Evolutionary conservation across 305 asterid species (phyloP), one percentile per base, ranked within the genome.

Genomic region (Fraxinus angustifolia): DNA sequence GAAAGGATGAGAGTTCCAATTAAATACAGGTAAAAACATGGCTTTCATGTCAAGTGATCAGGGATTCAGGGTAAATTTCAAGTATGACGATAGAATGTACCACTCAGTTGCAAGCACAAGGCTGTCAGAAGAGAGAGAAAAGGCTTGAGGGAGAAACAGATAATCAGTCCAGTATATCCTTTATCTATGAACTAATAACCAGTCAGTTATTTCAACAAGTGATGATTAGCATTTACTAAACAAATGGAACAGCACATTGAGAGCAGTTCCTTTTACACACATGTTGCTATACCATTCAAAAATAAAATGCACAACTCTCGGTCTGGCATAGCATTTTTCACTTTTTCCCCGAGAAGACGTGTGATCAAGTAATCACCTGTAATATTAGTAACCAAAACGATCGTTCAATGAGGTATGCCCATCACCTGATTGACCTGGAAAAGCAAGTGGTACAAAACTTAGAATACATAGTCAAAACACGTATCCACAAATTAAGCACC

Each of bases 371-470:
- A 48, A 48, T 21, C 78, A 48, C 73, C 17, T 31, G 19, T 53
- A 53, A 40, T 70, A 28, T 89, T 75, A 95, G 87, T 96, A 96
- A 62, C 98, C 99, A 78, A 88, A 87, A 31, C 97, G 97, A 80
- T 96, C 99, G 80, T 96, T 96, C 83, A 96, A 83, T 0, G 98
- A 91, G 40, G 98, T 96, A 17, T 97, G 95, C 30, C 99, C 99
- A 80, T 96, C 99, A 17, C 99, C 99, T 1, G 98, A 93, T 90
- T 95, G 99, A 62, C 98, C 99, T 95, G 91, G 68, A 72, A 19
- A 86, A 88, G 35, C 35, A 78, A 0, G 26, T 16, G 12, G 42
- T 14, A 53, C 45, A n/a, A 65, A 81, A 31, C 48, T 53, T 36
- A 72, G 38, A 28, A 68, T 14, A 12, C 34, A 50, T 5, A 7